phyloP scores from a whole-genome alignment of 352 stramenopile genomes.

The Phytophthora fragariaefolia region DNA sequence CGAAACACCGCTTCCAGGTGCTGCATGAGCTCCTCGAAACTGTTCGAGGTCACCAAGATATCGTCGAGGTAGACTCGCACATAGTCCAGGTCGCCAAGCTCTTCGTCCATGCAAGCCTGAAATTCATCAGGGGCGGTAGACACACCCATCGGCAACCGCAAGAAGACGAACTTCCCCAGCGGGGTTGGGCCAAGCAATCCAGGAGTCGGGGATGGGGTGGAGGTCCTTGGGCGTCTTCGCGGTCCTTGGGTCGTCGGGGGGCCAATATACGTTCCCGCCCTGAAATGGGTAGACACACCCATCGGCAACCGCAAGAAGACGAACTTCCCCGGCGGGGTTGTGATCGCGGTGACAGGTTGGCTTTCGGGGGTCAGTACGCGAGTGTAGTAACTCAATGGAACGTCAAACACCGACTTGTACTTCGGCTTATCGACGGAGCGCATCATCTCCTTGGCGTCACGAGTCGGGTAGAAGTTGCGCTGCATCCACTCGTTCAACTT shows the following conservation, averaged over 20 bases:
- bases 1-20: slow-evolving; percentile 1
- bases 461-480: neutral
- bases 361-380: neutral
- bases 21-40: slow-evolving; percentile 1
- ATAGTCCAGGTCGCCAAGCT: slow-evolving; percentile 8
- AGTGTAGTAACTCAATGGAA: neutral
- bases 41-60: slow-evolving; percentile 4
- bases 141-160: slow-evolving; percentile 12
- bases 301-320: slow-evolving; percentile 4
- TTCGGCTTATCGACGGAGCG: neutral
- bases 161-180: too few species aligned
- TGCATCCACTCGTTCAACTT: slow-evolving; percentile 7
- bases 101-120: slow-evolving; percentile 4
- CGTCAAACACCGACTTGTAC: neutral
- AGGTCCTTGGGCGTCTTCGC: too few species aligned
- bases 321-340: neutral
- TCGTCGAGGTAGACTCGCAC: slow-evolving; percentile 14
- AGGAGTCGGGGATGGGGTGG: slow-evolving; percentile 1
- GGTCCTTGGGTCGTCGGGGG: too few species aligned
- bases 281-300: slow-evolving; percentile 12
- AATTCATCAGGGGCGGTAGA: slow-evolving; percentile 6
- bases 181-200: too few species aligned
- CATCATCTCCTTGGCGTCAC: neutral
- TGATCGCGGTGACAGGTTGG: neutral
- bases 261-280: too few species aligned